These are phyloP conservation scores for Ilyonectria robusta DNA, from an alignment of 2,329 filamentous ascomycete genomes.

Conservation along the genomic window DNA sequence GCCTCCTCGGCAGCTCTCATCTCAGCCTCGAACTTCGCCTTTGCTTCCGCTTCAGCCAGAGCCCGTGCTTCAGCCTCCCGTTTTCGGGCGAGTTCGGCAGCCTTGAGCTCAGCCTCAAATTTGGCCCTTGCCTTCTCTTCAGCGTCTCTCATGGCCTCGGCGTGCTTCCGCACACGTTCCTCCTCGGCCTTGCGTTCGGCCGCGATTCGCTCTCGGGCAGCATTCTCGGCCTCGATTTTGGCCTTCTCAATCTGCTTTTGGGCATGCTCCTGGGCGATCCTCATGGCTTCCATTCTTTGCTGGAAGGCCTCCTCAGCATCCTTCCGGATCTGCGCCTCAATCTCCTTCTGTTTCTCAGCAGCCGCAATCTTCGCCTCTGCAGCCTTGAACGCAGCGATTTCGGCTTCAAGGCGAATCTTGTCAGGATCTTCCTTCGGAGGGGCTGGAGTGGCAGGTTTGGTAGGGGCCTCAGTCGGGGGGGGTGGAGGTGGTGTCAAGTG, in stretches of 20 bases:
- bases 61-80: slow-evolving; percentile 58
- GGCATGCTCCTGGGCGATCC: slow-evolving; percentile 33
- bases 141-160: slow-evolving; percentile 60
- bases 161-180: slow-evolving; percentile 56
- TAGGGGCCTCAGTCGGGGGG: slow-evolving; percentile 59
- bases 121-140: slow-evolving; percentile 53
- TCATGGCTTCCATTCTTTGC: slow-evolving; percentile 46
- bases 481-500: slow-evolving; percentile 58
- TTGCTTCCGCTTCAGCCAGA: slow-evolving; percentile 60
- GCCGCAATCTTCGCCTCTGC: slow-evolving; percentile 62
- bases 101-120: slow-evolving; percentile 56
- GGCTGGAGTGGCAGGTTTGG: slow-evolving; percentile 59
- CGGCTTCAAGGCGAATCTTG: slow-evolving; percentile 72
- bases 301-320: slow-evolving; percentile 62
- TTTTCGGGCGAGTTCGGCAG: slow-evolving; percentile 55
- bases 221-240: slow-evolving; percentile 55
- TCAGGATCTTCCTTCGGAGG: slow-evolving; percentile 65
- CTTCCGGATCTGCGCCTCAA: slow-evolving; percentile 61
- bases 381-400: slow-evolving; percentile 67
- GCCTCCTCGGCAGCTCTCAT: slow-evolving; percentile 60
- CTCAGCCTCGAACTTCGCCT: slow-evolving; percentile 63
- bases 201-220: slow-evolving; percentile 61
- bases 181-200: slow-evolving; percentile 34
- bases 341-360: slow-evolving; percentile 59
- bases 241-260: slow-evolving; percentile 55